phyloP scores from a whole-genome alignment of 345 rosid species.

The Eucalyptus curtisii region DNA sequence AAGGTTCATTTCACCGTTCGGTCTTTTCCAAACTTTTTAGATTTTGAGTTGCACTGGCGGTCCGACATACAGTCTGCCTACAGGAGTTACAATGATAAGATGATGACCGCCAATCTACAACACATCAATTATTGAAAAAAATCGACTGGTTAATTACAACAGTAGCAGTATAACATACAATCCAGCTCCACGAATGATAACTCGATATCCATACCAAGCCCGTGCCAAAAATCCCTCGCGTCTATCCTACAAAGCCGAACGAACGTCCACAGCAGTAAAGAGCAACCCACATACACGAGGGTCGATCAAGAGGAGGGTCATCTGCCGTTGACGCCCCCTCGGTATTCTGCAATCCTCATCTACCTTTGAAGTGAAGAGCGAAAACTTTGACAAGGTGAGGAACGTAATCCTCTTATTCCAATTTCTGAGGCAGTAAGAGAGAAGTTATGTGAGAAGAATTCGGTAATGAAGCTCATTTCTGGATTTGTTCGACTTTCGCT shows the following conservation, averaged over 20 bases:
- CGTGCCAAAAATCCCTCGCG: not conserved
- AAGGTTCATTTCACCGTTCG: not conserved
- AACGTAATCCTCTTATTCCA: not conserved
- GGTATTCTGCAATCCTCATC: not conserved
- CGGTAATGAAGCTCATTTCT: slow-evolving; percentile 8
- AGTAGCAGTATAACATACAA: not conserved
- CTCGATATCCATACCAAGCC: not conserved
- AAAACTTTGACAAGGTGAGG: not conserved
- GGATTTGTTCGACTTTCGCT: slow-evolving; percentile 20
- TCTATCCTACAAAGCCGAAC: not conserved
- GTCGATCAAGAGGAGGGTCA: not conserved
- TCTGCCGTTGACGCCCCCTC: not conserved
- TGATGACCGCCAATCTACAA: not conserved
- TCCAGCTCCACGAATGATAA: not conserved
- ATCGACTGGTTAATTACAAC: not conserved
- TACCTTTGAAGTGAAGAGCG: not conserved
- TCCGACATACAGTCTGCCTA: not conserved
- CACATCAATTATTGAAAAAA: not conserved
- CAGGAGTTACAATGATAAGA: not conserved
- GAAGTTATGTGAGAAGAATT: not conserved
- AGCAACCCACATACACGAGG: not conserved
- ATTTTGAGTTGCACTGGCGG: not conserved
- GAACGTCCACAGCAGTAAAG: not conserved
- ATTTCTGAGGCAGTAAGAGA: not conserved
- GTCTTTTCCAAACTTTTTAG: not conserved